Evolutionary conservation across 179 eudicot genomes (phyloP).

Genomic region (Carnegiea gigantea): DNA sequence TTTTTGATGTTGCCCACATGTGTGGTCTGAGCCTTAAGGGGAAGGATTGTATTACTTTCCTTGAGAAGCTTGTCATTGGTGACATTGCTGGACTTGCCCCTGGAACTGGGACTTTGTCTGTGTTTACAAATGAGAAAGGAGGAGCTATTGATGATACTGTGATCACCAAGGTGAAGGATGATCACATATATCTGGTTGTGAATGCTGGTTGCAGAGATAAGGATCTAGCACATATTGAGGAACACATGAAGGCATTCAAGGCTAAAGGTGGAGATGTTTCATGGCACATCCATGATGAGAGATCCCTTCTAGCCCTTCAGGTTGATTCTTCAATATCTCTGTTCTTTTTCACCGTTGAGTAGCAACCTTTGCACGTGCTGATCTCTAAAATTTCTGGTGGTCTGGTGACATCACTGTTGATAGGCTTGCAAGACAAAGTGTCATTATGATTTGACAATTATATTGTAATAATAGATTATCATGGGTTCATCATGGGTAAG

Average conservation of each 20-base stretch:
- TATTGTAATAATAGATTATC: neutral
- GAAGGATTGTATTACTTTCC: slow-evolving; percentile 82
- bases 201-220: slow-evolving; percentile 99
- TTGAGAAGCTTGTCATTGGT: slow-evolving; percentile 89
- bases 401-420: neutral
- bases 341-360: too few species aligned
- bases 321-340: slow-evolving; percentile 31
- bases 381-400: neutral
- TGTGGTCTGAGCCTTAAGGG: slow-evolving; percentile 92
- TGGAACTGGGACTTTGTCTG: slow-evolving; percentile 82
- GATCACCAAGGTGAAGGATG: slow-evolving; percentile 85
- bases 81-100: slow-evolving; percentile 90
- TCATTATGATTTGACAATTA: neutral
- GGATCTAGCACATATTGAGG: slow-evolving; percentile 97
- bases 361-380: too few species aligned
- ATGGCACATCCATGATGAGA: slow-evolving; percentile 97
- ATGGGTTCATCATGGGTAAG: neutral
- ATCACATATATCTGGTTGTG: slow-evolving; percentile 84
- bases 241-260: slow-evolving; percentile 84
- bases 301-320: slow-evolving; percentile 96
- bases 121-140: slow-evolving; percentile 91
- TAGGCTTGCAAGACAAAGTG: neutral
- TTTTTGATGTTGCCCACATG: slow-evolving; percentile 97
- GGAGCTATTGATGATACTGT: slow-evolving; percentile 94
- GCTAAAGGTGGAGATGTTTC: slow-evolving; percentile 96